Evolutionary conservation across 768 basidiomycete species (phyloP).

Genomic region (Tricholoma matsutake): DNA sequence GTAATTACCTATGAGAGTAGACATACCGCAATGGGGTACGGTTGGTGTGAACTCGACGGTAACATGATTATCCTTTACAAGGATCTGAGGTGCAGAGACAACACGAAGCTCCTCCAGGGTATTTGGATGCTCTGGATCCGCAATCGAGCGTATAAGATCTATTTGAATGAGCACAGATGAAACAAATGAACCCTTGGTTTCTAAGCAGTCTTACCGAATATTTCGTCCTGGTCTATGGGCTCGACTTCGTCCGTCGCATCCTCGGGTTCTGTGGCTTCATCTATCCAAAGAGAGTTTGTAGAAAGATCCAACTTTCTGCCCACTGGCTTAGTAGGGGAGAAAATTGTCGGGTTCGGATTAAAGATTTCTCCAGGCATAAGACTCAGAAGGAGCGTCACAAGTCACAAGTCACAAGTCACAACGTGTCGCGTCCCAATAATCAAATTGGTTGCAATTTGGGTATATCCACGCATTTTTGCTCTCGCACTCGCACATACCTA

Average conservation of each 20-base stretch:
- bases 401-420: slow-evolving; percentile 32
- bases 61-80: slow-evolving; percentile 55
- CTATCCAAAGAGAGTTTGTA: slow-evolving; percentile 61
- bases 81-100: slow-evolving; percentile 86
- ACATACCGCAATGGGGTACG: slow-evolving; percentile 97
- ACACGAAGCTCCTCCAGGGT: slow-evolving; percentile 94
- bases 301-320: slow-evolving; percentile 39
- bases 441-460: neutral
- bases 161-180: slow-evolving; percentile 6
- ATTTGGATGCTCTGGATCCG: slow-evolving; percentile 94
- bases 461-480: neutral
- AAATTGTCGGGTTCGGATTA: slow-evolving; percentile 91
- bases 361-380: slow-evolving; percentile 58
- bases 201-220: slow-evolving; percentile 64
- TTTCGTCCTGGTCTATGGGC: slow-evolving; percentile 86
- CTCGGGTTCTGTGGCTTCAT: slow-evolving; percentile 40
- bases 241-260: slow-evolving; percentile 56
- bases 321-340: slow-evolving; percentile 50
- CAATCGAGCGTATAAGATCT: slow-evolving; percentile 92
- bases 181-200: neutral
- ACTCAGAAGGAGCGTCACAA: slow-evolving; percentile 12
- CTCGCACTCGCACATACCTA: neutral
- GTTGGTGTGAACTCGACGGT: slow-evolving; percentile 95
- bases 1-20: slow-evolving; percentile 84
- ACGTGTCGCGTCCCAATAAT: slow-evolving; percentile 2